phyloP scores from a whole-genome alignment of 129 eudicot species.

The Oenanthe sinensis region DNA sequence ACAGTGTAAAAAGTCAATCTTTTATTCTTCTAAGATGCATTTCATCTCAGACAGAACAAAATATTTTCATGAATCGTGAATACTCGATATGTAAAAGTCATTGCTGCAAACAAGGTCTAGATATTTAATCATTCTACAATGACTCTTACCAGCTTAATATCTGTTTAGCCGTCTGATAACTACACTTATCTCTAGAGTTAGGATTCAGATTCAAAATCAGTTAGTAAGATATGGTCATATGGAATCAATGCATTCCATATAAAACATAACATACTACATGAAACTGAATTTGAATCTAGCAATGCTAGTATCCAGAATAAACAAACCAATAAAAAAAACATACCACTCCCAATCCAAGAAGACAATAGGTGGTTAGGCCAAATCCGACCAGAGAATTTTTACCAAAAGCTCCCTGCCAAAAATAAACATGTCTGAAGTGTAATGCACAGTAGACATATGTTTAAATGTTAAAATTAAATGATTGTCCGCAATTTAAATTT shows the following conservation, averaged over 20 bases:
- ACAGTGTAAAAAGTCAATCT: not conserved
- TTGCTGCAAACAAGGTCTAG: not conserved
- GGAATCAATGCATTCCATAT: not conserved
- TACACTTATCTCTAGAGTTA: not conserved
- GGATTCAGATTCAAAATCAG: not conserved
- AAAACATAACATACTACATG: not conserved
- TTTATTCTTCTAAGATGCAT: not conserved
- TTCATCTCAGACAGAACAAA: not conserved
- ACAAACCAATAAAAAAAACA: constrained; percentile 12
- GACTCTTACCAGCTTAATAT: not conserved
- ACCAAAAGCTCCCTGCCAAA: constrained; percentile 87
- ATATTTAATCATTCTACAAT: not conserved
- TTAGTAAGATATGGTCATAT: not conserved
- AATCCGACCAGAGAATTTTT: constrained; percentile 61
- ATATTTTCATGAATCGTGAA: not conserved
- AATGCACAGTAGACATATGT: constrained; percentile 7
- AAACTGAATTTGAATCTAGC: not conserved
- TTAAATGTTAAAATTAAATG: not conserved
- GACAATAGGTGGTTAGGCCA: constrained; percentile 70
- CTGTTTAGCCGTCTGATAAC: not conserved
- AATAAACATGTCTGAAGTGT: constrained; percentile 6
- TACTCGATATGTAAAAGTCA: not conserved
- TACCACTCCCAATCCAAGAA: constrained; percentile 97
- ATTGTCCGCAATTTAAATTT: not conserved
- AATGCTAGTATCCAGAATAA: not conserved